Evolutionary conservation across 139 green algal species (phyloP).

Genomic region (Tetraselmis chui): DNA sequence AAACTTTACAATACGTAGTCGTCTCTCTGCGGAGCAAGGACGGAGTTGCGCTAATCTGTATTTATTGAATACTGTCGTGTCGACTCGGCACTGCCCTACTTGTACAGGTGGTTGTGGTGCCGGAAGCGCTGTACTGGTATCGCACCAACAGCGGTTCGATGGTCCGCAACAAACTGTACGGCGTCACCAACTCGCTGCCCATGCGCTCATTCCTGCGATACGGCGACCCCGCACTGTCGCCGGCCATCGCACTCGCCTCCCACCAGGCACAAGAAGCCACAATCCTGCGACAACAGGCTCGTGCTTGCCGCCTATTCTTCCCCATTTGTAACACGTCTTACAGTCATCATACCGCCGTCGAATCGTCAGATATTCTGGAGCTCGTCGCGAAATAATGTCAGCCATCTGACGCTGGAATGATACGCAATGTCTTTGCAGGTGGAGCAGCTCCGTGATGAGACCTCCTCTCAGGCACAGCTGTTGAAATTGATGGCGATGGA

Average conservation of each 20-base stretch:
- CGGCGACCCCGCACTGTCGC: not conserved
- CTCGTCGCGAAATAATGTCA: too few species aligned
- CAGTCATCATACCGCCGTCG: too few species aligned
- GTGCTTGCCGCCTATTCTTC: too few species aligned
- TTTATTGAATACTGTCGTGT: too few species aligned
- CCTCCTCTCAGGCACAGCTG: not conserved
- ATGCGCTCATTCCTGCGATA: not conserved
- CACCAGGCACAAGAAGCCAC: not conserved
- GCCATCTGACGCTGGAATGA: too few species aligned
- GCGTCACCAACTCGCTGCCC: not conserved
- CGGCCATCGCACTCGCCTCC: not conserved
- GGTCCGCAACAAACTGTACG: not conserved
- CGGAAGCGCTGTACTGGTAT: constrained; percentile 4
- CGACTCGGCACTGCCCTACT: too few species aligned
- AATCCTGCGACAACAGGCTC: not conserved
- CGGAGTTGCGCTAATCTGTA: too few species aligned
- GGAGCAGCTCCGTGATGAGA: not conserved
- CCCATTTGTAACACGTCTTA: not conserved
- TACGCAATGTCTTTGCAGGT: too few species aligned
- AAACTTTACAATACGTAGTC: too few species aligned
- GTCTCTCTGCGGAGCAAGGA: too few species aligned
- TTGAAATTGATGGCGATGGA: not conserved
- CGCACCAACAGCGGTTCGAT: not conserved
- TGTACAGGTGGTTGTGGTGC: not conserved
- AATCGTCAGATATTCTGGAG: too few species aligned